Percentiles rank a stretch among this genome's conserved stretches.
Conservation (phyloP, 2,329 filamentous ascomycete species). For the Phialophora macrospora region DNA sequence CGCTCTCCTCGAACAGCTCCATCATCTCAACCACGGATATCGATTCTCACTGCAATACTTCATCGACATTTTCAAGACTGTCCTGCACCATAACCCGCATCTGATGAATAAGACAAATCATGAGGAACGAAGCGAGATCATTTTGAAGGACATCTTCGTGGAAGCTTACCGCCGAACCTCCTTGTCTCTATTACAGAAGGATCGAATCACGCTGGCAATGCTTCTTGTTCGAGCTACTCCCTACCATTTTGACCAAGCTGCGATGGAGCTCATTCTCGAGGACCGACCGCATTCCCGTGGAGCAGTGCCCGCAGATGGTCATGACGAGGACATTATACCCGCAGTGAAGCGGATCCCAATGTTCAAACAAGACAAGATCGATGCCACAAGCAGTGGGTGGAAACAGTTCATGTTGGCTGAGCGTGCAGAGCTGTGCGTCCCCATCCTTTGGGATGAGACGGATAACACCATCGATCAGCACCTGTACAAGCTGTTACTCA, state of each 20-base stretch:
- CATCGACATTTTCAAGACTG: constrained; percentile 93
- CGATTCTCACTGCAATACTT: constrained; percentile 99
- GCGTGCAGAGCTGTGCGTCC: constrained; percentile 81
- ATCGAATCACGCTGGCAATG: constrained; percentile 91
- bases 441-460: constrained; percentile 71
- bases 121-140: constrained; percentile 80
- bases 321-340: constrained; percentile 69
- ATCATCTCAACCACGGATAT: constrained; percentile 99
- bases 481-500: constrained; percentile 80
- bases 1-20: constrained; percentile 92
- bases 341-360: constrained; percentile 71
- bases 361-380: constrained; percentile 71
- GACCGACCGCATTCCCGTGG: constrained; percentile 68
- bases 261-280: constrained; percentile 87
- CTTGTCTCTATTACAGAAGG: constrained; percentile 87
- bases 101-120: constrained; percentile 74
- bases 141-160: constrained; percentile 88
- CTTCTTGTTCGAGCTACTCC: constrained; percentile 94
- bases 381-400: constrained; percentile 70
- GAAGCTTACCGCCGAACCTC: constrained; percentile 94
- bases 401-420: constrained; percentile 83
- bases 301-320: constrained; percentile 75
- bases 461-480: constrained; percentile 72
- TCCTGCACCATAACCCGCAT: constrained; percentile 79
- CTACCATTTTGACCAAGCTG: constrained; percentile 87